Base-by-base conservation (phyloP, 257 asterid genomes). In the Solanum paucissectum region DNA sequence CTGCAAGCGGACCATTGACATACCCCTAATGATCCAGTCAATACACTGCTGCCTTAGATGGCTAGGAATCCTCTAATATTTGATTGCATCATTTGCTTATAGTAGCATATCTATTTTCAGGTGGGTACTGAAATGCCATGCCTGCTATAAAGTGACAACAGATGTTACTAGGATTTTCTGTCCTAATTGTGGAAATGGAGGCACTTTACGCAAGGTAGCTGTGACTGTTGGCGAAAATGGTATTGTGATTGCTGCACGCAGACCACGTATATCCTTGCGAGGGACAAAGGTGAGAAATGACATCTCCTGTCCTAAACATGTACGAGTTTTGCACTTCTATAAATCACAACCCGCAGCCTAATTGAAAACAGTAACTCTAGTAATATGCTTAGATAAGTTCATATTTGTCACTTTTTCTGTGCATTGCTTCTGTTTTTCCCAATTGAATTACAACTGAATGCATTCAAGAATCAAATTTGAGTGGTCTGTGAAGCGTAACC, bases 71-170 rank as follows among this genome's bases (percentile, higher is more conserved):
- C 20, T 79, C 52, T 33, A 33, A 64, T 64, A 3, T 66, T 87
- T 49, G 46, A 44, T 37, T 72, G 23, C 52, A 64, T 84, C 36
- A 49, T 49, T 74, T 79, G 25, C 85, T 79, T 5, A 79, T 6
- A 4, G 9, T 27, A 29, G 66, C 36, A 40, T 76, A 75, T 84
- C 69, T 87, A 36, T 75, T 66, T 71, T 86, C 90, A 97, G 99
- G 94, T 97, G 99, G 99, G 98, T 97, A 88, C 95, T 95, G 87
- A 95, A 93, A 88, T 97, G 99, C 90, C 99, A 97, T 89, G 99
- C 99, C 87, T 97, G 99, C 92, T 91, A 85, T 91, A 97, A 96
- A 93, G 98, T 97, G 88, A 96, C 99, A 42, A 97, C 98, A 23
- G 99, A 95, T 87, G 93, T 91, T 87, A 96, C 95, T 79, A 92